Evolutionary conservation across 768 basidiomycete genomes (phyloP).

Genomic region (Boletus eberwhitei): DNA sequence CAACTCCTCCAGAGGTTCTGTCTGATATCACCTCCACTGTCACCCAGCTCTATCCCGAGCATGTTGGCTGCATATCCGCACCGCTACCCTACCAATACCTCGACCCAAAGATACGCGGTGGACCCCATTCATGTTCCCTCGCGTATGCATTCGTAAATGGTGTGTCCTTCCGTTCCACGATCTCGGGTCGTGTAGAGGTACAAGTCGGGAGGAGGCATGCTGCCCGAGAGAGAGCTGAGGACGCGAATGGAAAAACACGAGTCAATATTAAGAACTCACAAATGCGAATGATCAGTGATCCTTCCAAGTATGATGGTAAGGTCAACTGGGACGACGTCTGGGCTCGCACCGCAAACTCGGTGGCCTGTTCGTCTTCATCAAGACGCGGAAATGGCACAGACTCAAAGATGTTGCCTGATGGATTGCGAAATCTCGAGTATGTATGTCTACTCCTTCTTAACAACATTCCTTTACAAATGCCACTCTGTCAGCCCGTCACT

Average conservation of each 20-base stretch:
- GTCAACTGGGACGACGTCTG: slow-evolving; percentile 54
- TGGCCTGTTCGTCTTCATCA: neutral
- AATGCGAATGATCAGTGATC: slow-evolving; percentile 1
- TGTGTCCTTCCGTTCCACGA: slow-evolving; percentile 57
- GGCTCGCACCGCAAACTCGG: slow-evolving; percentile 30
- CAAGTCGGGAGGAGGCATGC: slow-evolving; percentile 77
- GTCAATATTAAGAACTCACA: neutral
- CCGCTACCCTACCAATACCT: slow-evolving; percentile 34
- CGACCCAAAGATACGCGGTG: slow-evolving; percentile 8
- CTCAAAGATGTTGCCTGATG: slow-evolving; percentile 33
- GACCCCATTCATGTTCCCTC: slow-evolving; percentile 51
- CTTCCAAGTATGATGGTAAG: slow-evolving; percentile 1
- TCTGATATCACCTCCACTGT: slow-evolving; percentile 39
- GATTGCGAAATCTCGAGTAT: slow-evolving; percentile 34
- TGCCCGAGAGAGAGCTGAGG: slow-evolving; percentile 32
- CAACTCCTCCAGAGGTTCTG: slow-evolving; percentile 25
- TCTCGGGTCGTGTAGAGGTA: slow-evolving; percentile 52
- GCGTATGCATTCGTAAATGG: slow-evolving; percentile 47
- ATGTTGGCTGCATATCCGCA: slow-evolving; percentile 64
- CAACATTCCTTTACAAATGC: neutral
- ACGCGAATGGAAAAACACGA: neutral
- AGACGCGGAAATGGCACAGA: neutral
- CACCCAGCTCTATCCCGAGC: slow-evolving; percentile 37
- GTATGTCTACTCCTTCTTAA: slow-evolving; percentile 14
- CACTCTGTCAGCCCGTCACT: slow-evolving; percentile 14